Base-by-base conservation (phyloP, 176 grass and related monocot species). In the Zizania latifolia region DNA sequence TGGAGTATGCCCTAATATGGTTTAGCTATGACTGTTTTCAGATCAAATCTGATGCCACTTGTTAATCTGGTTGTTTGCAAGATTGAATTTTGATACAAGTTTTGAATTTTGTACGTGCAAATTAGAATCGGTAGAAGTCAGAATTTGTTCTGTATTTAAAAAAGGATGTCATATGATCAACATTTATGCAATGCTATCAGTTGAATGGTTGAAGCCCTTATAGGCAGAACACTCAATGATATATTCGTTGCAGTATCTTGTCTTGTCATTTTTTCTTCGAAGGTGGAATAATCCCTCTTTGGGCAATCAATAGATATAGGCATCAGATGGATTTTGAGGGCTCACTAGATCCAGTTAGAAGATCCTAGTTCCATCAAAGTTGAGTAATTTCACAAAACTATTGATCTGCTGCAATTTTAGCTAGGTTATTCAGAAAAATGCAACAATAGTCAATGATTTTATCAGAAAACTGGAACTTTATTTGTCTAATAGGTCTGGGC, bases 91-190 rank as follows among this genome's bases (percentile, higher is more conserved):
- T 32, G 14, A 32, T 74, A 34, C 17, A 56, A 22, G 35, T 22
- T 74, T 31, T 34, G 13, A 48, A 57, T n/a, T 24, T 58, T 69
- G 17, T 32, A 41, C 58, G 9, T 51, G 10, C 34, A 82, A 44
- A 56, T 24, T 41, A 45, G 36, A 58, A 75, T 57, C 17, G 13
- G 31, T 68, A 30, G 24, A 59, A 44, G 4, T 80, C 5, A 58
- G 50, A 6, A 1, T n/a, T 82, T 82, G 46, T 1, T 66, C n/a
- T 34, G 16, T 44, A 79, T 65, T 71, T 65, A 34, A 31, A 81
- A 30, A 81, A 64, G 10, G 71, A 23, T 68, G 26, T 58, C 50
- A 3, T 14, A 41, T 78, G 33, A 66, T 65, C 75, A 10, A 37
- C 61, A 55, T 78, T 50, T 48, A 6, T 77, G 7, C 32, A 72